A percentile compares a stretch with the other conserved stretches of the same genome.
Conservation (phyloP, 257 asterid species). For the Paulownia fortunei region DNA sequence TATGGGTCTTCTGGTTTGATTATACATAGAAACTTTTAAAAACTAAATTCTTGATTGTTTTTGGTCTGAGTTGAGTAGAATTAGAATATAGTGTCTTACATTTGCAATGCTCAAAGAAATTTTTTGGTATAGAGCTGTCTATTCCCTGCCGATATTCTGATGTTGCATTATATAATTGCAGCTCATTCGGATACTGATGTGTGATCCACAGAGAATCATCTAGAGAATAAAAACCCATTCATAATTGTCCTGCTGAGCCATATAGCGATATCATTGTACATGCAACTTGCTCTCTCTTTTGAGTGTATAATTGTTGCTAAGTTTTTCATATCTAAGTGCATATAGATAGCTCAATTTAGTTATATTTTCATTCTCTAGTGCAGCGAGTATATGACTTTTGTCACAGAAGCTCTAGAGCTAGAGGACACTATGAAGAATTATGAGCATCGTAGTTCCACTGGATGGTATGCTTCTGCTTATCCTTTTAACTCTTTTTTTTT, state of each 20-base stretch:
- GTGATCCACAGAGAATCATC: not conserved
- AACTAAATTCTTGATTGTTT: not conserved
- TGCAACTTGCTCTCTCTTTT: not conserved
- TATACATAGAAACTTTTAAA: not conserved
- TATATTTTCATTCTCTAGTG: slow-evolving; percentile 42
- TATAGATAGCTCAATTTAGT: slow-evolving; percentile 29
- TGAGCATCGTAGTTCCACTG: slow-evolving; percentile 58
- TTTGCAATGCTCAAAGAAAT: not conserved
- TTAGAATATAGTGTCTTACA: not conserved
- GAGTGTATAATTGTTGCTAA: not conserved
- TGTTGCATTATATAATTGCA: not conserved
- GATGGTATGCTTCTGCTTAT: slow-evolving; percentile 57
- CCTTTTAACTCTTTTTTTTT: not conserved
- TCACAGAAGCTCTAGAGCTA: slow-evolving; percentile 75
- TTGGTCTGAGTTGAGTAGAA: not conserved
- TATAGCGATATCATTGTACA: not conserved
- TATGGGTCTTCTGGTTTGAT: slow-evolving; percentile 2
- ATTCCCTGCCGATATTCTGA: not conserved
- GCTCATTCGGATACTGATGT: not conserved
- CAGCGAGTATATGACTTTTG: slow-evolving; percentile 76
- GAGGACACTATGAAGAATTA: slow-evolving; percentile 80
- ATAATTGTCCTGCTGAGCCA: not conserved
- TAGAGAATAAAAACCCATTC: not conserved
- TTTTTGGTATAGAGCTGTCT: not conserved
- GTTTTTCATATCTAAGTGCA: slow-evolving; percentile 14